Conservation (phyloP, 2,329 filamentous ascomycete genomes). For the Ascochyta fabae region DNA sequence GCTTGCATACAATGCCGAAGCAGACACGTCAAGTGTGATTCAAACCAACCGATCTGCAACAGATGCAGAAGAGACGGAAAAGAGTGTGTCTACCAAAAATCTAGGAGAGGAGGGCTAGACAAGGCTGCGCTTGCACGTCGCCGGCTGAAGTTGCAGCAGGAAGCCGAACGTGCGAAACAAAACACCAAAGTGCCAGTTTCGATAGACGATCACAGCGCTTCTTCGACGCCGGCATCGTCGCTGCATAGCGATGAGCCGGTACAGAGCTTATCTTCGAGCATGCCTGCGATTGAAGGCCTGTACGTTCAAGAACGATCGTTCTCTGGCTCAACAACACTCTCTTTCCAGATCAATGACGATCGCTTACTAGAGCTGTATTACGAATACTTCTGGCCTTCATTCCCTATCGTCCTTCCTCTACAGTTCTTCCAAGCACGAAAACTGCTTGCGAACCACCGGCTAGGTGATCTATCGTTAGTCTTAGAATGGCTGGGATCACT, state of each 20-base stretch:
- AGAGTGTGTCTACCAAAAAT: conserved; percentile 43
- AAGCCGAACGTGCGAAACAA: conserved; percentile 27
- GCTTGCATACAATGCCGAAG: conserved; percentile 45
- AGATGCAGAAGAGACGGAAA: conserved; percentile 43
- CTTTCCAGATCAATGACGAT: conserved; percentile 36
- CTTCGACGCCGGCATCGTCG: conserved; percentile 4
- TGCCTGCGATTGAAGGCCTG: conserved; percentile 6
- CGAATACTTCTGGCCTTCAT: conserved; percentile 59
- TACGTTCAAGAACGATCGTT: conserved; percentile 8
- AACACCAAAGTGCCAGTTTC: not conserved
- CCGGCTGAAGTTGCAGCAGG: conserved; percentile 34
- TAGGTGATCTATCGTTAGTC: conserved; percentile 34
- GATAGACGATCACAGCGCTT: not conserved
- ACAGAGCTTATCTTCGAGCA: not conserved
- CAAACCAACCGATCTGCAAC: conserved; percentile 39
- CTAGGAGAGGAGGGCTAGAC: conserved; percentile 43
- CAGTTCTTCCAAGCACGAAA: conserved; percentile 44
- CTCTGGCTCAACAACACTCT: conserved; percentile 4
- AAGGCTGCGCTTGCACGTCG: conserved; percentile 42
- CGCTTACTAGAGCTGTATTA: conserved; percentile 41
- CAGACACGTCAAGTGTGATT: conserved; percentile 46
- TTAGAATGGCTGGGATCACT: conserved; percentile 42
- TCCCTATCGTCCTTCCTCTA: conserved; percentile 61
- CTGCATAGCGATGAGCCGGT: conserved; percentile 2
- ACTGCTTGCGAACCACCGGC: conserved; percentile 23